These are phyloP conservation scores for Hippophae rhamnoides DNA, from an alignment of 306 rosid species.

Conservation along the genomic window DNA sequence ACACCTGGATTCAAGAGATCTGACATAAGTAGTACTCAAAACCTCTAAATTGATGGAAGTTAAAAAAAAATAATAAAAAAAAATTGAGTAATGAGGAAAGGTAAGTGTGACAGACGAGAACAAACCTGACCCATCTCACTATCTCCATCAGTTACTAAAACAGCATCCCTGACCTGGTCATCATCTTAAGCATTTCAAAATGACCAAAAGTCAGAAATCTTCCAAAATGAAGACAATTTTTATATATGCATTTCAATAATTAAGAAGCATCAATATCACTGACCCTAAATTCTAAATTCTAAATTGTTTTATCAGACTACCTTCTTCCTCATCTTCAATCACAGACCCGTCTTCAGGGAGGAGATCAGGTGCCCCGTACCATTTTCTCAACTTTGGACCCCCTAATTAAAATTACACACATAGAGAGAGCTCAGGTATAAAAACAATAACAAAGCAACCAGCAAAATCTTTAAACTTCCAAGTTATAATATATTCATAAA, in stretches of 20 bases:
- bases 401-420: conserved; percentile 28
- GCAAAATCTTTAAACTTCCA: not conserved
- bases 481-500: not conserved
- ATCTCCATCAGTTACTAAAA: conserved; percentile 81
- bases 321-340: conserved; percentile 45
- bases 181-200: conserved; percentile 40
- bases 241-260: too few relatives aligned
- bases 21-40: too few relatives aligned
- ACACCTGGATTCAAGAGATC: too few relatives aligned
- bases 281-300: not conserved
- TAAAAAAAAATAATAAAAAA: too few relatives aligned
- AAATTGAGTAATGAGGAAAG: not conserved
- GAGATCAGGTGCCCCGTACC: conserved; percentile 92
- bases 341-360: conserved; percentile 50
- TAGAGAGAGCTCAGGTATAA: not conserved
- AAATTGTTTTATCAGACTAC: conserved; percentile 24
- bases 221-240: not conserved
- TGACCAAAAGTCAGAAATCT: conserved; percentile 10
- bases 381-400: conserved; percentile 85
- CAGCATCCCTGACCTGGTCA: conserved; percentile 55
- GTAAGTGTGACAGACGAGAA: not conserved
- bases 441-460: not conserved
- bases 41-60: too few relatives aligned
- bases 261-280: too few relatives aligned
- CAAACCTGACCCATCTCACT: conserved; percentile 92